Evolutionary conservation across 768 basidiomycete genomes (phyloP), one percentile per base, ranked within the genome.

Genomic region (Pleurotus salmoneostramineus): DNA sequence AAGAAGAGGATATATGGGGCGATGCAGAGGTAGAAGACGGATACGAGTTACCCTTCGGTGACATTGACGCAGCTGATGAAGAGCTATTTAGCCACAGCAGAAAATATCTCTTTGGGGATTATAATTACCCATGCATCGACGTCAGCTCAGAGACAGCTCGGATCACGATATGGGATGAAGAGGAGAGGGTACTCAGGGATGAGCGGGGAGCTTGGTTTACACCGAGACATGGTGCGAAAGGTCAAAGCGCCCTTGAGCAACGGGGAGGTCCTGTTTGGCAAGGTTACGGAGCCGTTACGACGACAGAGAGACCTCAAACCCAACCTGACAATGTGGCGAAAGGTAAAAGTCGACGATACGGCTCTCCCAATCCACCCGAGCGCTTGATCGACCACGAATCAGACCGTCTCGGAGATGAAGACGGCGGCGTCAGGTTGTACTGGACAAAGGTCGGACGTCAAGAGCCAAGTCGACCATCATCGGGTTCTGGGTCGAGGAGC

Each of bases 91-190:
- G 73, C 32, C 81, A 93, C 40, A 88, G 91, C 68, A 83, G 83
- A 68, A 78, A 82, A 62, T 90, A 93, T 60, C 77, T 95, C 27
- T 98, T 94, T 63, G 93, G 93, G 4, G 91, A 95, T 72, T 93
- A 94, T 68, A 83, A 91, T 65, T 96, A 95, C 67, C 95, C 94
- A 0, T 85, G 83, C 56, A 86, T 95, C 60, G 95, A 96, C 65
- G 89, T 92, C 49, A 94, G 90, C 72, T 84, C 87, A 27, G 91
- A 95, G 71, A 64, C 70, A 14, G 91, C 89, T 15, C 74, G 83
- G 60, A 71, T 72, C 34, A 68, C 74, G 47, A 87, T 91, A 69
- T 90, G 91, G 84, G 83, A 86, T 57, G 91, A 93, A 65, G 94
- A 97, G 69, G 91, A 95, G 67, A 80, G 90, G 42, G 87, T 95